Conservation (phyloP, 768 basidiomycete species). For the Collybia nuda region DNA sequence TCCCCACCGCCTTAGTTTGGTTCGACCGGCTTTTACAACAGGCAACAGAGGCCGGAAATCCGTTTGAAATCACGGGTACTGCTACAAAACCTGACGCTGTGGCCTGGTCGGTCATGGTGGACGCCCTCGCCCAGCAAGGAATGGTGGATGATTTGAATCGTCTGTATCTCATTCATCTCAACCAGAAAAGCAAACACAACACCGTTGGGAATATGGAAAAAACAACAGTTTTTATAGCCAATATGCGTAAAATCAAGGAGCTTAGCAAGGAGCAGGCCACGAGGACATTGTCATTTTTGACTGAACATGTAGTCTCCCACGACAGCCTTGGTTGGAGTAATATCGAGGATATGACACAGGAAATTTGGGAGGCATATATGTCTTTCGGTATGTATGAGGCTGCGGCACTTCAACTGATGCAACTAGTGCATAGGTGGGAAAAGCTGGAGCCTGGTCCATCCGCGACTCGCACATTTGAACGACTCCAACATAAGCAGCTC, state of each 20-base stretch:
- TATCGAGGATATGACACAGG: slow-evolving; percentile 12
- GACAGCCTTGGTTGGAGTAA: neutral
- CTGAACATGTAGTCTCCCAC: neutral
- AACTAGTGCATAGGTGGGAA: slow-evolving; percentile 11
- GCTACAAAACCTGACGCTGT: slow-evolving; percentile 51
- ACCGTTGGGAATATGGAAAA: slow-evolving; percentile 35
- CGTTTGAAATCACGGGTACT: slow-evolving; percentile 39
- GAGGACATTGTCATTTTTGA: slow-evolving; percentile 21
- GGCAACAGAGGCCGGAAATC: slow-evolving; percentile 25
- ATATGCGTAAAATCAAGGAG: slow-evolving; percentile 23
- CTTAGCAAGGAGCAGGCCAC: slow-evolving; percentile 15
- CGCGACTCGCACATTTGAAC: slow-evolving; percentile 2
- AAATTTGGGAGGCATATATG: slow-evolving; percentile 27
- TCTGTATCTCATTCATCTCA: slow-evolving; percentile 41
- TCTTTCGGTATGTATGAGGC: slow-evolving; percentile 24
- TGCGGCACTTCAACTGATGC: slow-evolving; percentile 17
- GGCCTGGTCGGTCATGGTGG: slow-evolving; percentile 63
- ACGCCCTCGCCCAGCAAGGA: slow-evolving; percentile 47
- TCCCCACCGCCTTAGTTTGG: slow-evolving; percentile 67
- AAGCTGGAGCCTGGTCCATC: slow-evolving; percentile 1
- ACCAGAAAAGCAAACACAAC: slow-evolving; percentile 31
- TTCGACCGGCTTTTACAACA: slow-evolving; percentile 60
- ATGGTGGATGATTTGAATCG: slow-evolving; percentile 56
- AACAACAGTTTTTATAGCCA: slow-evolving; percentile 38
- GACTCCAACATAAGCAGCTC: slow-evolving; percentile 17